These are phyloP conservation scores for Aspergillus clavatus DNA, from an alignment of 2,329 filamentous ascomycete species.

Conservation along the genomic window DNA sequence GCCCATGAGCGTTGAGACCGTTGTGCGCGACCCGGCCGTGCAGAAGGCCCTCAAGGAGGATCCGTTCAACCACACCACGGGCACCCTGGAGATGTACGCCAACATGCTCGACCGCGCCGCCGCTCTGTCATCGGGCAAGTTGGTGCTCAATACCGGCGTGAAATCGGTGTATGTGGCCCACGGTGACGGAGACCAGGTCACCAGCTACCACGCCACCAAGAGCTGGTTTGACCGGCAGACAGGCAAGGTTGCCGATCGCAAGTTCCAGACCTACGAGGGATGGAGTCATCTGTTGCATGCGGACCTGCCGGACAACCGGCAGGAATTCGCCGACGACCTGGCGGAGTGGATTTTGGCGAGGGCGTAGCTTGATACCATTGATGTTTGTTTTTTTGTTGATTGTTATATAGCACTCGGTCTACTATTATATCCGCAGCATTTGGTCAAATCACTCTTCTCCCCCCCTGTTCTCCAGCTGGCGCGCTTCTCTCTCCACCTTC, in stretches of 20 bases:
- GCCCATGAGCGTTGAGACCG: slow-evolving; percentile 2
- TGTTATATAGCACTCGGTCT: too few species aligned
- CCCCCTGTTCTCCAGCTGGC: too few species aligned
- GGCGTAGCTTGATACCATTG: too few species aligned
- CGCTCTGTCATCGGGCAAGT: background rate
- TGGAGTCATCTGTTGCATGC: slow-evolving; percentile 8
- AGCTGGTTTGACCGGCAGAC: slow-evolving; percentile 8
- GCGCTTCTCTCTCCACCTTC: slow-evolving; percentile 24
- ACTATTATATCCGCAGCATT: too few species aligned
- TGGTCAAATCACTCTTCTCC: background rate
- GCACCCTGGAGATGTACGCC: slow-evolving; percentile 6
- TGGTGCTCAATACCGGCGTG: slow-evolving; percentile 2
- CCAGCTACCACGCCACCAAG: slow-evolving; percentile 6
- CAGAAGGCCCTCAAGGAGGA: slow-evolving; percentile 2
- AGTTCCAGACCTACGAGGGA: slow-evolving; percentile 6
- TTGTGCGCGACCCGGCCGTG: slow-evolving; percentile 8
- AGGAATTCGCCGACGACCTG: background rate
- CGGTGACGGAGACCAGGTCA: slow-evolving; percentile 5
- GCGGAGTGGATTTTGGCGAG: background rate
- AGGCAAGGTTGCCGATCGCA: background rate
- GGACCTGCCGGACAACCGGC: slow-evolving; percentile 3
- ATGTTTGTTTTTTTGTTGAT: too few species aligned
- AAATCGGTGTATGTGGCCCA: slow-evolving; percentile 7
- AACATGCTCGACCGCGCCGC: slow-evolving; percentile 5
- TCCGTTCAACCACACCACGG: slow-evolving; percentile 5